A percentile compares a stretch with the other conserved stretches of the same genome.
Evolutionary conservation across 257 asterid genomes (phyloP).

Genomic region (Perilla frutescens): DNA sequence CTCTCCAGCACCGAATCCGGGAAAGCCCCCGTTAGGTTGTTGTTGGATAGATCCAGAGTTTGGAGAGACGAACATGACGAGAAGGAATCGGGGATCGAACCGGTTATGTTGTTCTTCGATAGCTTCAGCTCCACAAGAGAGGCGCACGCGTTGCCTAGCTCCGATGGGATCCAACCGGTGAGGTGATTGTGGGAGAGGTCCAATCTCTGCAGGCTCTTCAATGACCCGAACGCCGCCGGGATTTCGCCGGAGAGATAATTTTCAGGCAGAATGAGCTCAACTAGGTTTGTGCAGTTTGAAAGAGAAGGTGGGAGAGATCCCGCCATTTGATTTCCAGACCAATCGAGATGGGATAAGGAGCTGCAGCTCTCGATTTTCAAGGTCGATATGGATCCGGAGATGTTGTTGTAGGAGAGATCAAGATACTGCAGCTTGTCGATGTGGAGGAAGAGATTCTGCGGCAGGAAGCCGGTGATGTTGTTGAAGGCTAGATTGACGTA

Average conservation of each 20-base stretch:
- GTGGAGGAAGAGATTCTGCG: constrained; percentile 52
- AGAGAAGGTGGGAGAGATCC: constrained; percentile 65
- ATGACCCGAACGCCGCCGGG: constrained; percentile 61
- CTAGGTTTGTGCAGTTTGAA: constrained; percentile 70
- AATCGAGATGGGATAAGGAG: constrained; percentile 66
- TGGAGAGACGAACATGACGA: constrained; percentile 71
- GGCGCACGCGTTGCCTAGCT: constrained; percentile 62
- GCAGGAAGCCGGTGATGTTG: constrained; percentile 68
- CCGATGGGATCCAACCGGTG: constrained; percentile 85
- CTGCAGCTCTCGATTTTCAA: constrained; percentile 65
- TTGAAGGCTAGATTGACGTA: constrained; percentile 80
- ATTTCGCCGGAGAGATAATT: constrained; percentile 73
- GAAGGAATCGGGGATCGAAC: constrained; percentile 71
- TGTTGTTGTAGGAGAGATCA: constrained; percentile 80
- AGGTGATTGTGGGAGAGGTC: constrained; percentile 86
- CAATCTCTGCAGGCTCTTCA: constrained; percentile 61
- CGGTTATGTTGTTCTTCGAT: constrained; percentile 78
- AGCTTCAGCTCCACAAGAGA: constrained; percentile 78
- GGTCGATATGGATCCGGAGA: constrained; percentile 62
- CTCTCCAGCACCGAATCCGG: constrained; percentile 66
- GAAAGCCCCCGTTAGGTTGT: constrained; percentile 77
- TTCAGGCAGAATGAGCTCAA: constrained; percentile 54
- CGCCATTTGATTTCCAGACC: constrained; percentile 70
- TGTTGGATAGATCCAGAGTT: constrained; percentile 67
- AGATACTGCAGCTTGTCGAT: constrained; percentile 64